Conservation (phyloP, 2,329 filamentous ascomycete species). For the Waltergamsia citrina region DNA sequence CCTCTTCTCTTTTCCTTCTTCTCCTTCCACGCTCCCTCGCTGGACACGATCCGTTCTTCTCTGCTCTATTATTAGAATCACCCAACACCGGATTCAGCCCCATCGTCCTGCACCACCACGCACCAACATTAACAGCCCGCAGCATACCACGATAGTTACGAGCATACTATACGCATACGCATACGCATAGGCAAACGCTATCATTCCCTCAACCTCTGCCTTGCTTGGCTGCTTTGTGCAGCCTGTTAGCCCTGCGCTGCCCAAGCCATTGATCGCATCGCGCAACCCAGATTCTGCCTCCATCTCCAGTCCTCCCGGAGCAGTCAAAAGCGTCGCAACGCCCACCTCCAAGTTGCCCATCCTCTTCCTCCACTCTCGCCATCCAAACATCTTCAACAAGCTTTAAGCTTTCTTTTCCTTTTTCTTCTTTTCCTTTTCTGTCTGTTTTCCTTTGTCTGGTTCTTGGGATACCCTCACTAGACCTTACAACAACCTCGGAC, state of each 20-base stretch:
- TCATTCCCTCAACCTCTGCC: no score
- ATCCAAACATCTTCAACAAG: background rate
- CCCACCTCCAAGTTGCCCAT: background rate
- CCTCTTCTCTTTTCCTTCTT: conserved; percentile 8
- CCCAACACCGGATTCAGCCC: conserved; percentile 40
- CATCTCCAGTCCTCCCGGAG: background rate
- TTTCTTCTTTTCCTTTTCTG: conserved; percentile 1
- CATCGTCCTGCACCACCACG: conserved; percentile 20
- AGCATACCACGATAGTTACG: conserved; percentile 2
- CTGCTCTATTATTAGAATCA: conserved; percentile 42
- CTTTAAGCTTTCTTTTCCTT: background rate
- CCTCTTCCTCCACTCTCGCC: background rate
- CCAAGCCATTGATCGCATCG: background rate
- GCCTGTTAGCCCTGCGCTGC: background rate
- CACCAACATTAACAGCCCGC: conserved; percentile 5
- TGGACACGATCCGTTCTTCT: conserved; percentile 26
- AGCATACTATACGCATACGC: no score
- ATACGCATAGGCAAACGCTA: no score
- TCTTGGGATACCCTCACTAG: conserved; percentile 2
- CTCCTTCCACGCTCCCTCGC: conserved; percentile 10
- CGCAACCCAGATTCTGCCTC: no score
- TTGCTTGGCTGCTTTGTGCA: no score
- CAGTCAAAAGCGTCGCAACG: conserved; percentile 1
- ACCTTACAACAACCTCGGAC: background rate
- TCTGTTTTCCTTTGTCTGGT: conserved; percentile 2